Conservation (phyloP, 331 rosid species). For the Telfairia occidentalis region DNA sequence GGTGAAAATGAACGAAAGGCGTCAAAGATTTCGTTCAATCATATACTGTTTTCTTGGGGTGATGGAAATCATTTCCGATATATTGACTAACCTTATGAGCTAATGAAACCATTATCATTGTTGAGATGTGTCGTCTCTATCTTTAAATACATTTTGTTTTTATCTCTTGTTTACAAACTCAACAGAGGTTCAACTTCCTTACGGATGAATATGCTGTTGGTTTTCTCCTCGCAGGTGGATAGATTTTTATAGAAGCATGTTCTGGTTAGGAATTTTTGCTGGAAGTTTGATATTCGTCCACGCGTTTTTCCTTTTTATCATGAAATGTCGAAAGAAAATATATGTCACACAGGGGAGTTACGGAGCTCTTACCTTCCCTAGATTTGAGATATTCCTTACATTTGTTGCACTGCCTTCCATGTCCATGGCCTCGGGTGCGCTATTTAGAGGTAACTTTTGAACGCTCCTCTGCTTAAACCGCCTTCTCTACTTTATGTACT, state of each 20-base stretch:
- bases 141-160: background rate
- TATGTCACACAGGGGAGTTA: slow-evolving; percentile 36
- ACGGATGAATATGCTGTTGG: background rate
- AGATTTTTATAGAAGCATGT: slow-evolving; percentile 58
- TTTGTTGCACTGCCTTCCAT: slow-evolving; percentile 65
- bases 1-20: background rate
- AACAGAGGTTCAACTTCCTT: background rate
- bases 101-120: background rate
- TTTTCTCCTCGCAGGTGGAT: slow-evolving; percentile 48
- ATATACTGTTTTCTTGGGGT: background rate
- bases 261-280: slow-evolving; percentile 66
- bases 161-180: background rate
- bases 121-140: background rate
- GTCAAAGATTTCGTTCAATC: background rate
- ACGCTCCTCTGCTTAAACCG: background rate
- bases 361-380: slow-evolving; percentile 75
- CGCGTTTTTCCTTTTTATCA: slow-evolving; percentile 39
- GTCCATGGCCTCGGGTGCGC: slow-evolving; percentile 53
- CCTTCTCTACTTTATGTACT: background rate
- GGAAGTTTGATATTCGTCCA: slow-evolving; percentile 62
- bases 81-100: background rate
- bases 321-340: slow-evolving; percentile 52
- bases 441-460: slow-evolving; percentile 44
- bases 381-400: slow-evolving; percentile 74
- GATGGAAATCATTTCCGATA: background rate